Evolutionary conservation across 2,329 filamentous ascomycete species (phyloP).

Genomic region (Balansia obtecta): DNA sequence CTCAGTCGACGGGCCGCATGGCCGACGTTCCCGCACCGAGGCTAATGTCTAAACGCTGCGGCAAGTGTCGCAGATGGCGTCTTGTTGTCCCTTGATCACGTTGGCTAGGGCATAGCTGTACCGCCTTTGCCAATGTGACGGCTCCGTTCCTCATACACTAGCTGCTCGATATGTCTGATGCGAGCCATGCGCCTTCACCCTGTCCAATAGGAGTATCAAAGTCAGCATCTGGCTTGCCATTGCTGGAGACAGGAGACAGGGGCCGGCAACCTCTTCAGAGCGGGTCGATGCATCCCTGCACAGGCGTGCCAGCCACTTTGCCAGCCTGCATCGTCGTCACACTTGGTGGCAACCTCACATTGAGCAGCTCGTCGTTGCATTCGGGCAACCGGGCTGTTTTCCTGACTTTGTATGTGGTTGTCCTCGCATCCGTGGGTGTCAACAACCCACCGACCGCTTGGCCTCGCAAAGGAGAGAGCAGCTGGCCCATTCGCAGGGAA

Average conservation of each 20-base stretch:
- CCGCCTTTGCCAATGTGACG: background rate
- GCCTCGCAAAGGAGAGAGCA: background rate
- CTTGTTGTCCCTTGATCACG: background rate
- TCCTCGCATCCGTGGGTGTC: background rate
- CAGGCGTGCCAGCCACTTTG: background rate
- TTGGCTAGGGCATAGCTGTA: background rate
- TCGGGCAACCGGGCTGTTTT: background rate
- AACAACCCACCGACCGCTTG: background rate
- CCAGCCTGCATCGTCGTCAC: background rate
- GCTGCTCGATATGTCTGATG: background rate
- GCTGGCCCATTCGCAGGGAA: background rate
- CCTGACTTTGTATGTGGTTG: background rate
- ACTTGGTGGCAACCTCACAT: background rate
- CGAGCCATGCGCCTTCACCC: conserved; percentile 2
- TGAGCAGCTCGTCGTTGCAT: background rate
- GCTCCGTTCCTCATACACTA: background rate
- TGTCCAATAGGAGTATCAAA: conserved; percentile 28
- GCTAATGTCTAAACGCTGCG: background rate
- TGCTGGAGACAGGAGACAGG: conserved; percentile 27
- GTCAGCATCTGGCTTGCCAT: conserved; percentile 30
- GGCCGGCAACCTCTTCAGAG: conserved; percentile 16
- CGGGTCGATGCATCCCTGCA: conserved; percentile 6
- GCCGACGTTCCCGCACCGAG: background rate
- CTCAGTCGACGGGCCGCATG: background rate
- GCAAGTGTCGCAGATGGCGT: background rate